Conservation (phyloP, 2,329 filamentous ascomycete species). For the Triangularia verruculosa region DNA sequence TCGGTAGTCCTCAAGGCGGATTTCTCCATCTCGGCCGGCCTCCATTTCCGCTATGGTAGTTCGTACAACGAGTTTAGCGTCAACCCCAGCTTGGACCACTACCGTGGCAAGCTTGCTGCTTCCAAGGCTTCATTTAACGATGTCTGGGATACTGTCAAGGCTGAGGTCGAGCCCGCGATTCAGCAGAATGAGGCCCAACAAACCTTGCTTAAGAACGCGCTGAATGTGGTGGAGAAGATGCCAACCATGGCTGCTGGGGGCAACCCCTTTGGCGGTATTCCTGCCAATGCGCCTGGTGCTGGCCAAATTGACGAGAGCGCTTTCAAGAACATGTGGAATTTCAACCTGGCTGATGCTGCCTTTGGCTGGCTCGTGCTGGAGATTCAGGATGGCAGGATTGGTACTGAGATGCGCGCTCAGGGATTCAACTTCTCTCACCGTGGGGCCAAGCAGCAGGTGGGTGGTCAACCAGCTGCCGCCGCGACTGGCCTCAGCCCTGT, state of each 20-base stretch:
- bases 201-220: slow-evolving; percentile 82
- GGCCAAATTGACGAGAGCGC: slow-evolving; percentile 97
- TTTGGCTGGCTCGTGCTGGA: slow-evolving; percentile 96
- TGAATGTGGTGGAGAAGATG: slow-evolving; percentile 98
- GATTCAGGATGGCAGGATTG: slow-evolving; percentile 91
- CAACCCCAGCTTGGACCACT: slow-evolving; percentile 96
- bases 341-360: slow-evolving; percentile 94
- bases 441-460: slow-evolving; percentile 70
- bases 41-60: slow-evolving; percentile 97
- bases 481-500: slow-evolving; percentile 36
- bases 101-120: slow-evolving; percentile 94
- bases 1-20: slow-evolving; percentile 97
- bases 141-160: slow-evolving; percentile 98
- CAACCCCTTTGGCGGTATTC: slow-evolving; percentile 90
- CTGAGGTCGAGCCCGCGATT: slow-evolving; percentile 92
- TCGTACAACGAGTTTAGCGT: slow-evolving; percentile 99
- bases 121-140: slow-evolving; percentile 99
- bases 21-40: slow-evolving; percentile 94
- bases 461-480: slow-evolving; percentile 35
- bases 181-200: slow-evolving; percentile 91
- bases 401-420: slow-evolving; percentile 97
- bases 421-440: slow-evolving; percentile 99
- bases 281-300: slow-evolving; percentile 57
- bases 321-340: slow-evolving; percentile 99
- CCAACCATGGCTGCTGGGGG: slow-evolving; percentile 90